Conservation (phyloP, 2,329 filamentous ascomycete genomes). For the Trichoderma brevicompactum region DNA sequence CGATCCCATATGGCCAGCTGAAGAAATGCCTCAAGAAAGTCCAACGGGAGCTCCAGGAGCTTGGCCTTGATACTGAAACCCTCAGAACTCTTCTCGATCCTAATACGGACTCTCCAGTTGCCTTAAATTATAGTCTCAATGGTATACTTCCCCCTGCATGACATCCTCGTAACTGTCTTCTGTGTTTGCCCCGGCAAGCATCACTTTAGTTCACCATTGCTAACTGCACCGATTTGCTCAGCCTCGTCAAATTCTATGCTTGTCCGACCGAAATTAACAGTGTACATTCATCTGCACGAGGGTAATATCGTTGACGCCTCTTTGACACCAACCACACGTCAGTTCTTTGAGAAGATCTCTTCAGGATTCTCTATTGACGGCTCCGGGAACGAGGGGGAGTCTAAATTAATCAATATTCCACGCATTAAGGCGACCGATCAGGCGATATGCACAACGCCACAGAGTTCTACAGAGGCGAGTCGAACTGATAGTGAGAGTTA, state of each 20-base stretch:
- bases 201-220: not conserved
- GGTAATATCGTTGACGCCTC: slow-evolving; percentile 71
- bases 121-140: slow-evolving; percentile 61
- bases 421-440: not conserved
- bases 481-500: slow-evolving; percentile 25
- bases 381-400: not conserved
- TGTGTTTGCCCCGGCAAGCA: not conserved
- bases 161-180: no score
- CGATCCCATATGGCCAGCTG: slow-evolving; percentile 81
- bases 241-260: slow-evolving; percentile 47
- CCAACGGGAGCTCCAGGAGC: slow-evolving; percentile 67
- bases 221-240: slow-evolving; percentile 30
- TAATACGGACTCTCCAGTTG: slow-evolving; percentile 51
- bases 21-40: slow-evolving; percentile 90
- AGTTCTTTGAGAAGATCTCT: slow-evolving; percentile 65
- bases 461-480: not conserved
- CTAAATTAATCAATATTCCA: not conserved
- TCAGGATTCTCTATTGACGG: slow-evolving; percentile 43
- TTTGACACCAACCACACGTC: slow-evolving; percentile 66
- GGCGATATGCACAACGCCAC: not conserved
- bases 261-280: slow-evolving; percentile 70
- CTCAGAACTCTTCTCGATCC: slow-evolving; percentile 66
- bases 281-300: slow-evolving; percentile 68
- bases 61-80: slow-evolving; percentile 75
- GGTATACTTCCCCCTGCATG: slow-evolving; percentile 41